These are phyloP conservation scores for Casuarina equisetifolia DNA, from an alignment of 306 rosid genomes.

Conservation along the genomic window DNA sequence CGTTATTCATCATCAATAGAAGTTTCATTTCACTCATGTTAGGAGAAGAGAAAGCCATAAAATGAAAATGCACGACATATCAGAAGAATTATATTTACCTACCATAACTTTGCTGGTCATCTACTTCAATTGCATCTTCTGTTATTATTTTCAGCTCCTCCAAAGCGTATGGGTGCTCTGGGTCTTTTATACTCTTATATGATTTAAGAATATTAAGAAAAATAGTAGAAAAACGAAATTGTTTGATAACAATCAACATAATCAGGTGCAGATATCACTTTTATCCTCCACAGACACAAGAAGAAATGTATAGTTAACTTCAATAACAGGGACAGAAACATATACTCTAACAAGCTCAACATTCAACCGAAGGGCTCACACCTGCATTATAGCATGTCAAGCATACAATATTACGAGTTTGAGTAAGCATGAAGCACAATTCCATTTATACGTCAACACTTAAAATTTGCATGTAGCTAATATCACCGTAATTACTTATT, in stretches of 20 bases:
- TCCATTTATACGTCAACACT: neutral
- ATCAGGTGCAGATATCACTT: neutral
- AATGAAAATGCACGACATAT: neutral
- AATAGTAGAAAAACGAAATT: neutral
- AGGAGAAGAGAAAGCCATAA: neutral
- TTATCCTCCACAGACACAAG: neutral
- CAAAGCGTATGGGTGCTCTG: slow-evolving; percentile 84
- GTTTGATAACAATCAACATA: neutral
- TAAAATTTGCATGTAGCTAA: neutral
- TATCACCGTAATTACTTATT: neutral
- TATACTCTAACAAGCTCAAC: neutral
- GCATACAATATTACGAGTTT: neutral
- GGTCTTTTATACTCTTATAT: slow-evolving; percentile 91
- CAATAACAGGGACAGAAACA: neutral
- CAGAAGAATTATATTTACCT: slow-evolving; percentile 43
- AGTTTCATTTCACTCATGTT: no score
- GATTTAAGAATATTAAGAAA: slow-evolving; percentile 73
- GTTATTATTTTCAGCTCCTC: slow-evolving; percentile 94
- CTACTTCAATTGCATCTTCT: slow-evolving; percentile 86
- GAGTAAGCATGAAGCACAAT: neutral
- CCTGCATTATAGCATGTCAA: neutral
- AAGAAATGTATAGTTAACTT: neutral
- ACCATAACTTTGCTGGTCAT: slow-evolving; percentile 65
- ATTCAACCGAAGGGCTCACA: neutral
- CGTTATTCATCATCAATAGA: slow-evolving; percentile 7